Percentiles rank a stretch among this genome's conserved stretches.
Conservation (phyloP, 75 land plant genomes). For the Cryptomeria japonica region DNA sequence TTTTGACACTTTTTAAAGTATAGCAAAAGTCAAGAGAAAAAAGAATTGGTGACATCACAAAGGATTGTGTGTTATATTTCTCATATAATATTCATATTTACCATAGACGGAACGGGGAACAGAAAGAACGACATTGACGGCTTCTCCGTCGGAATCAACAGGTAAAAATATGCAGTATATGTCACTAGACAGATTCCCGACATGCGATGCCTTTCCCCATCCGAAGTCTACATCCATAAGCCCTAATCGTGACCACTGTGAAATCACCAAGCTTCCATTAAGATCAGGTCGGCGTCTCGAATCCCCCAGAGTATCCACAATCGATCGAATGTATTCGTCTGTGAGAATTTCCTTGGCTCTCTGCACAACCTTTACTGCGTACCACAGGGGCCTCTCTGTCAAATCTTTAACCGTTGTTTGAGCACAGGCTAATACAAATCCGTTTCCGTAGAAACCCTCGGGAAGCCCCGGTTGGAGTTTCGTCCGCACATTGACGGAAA, state of each 20-base stretch:
- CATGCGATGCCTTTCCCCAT: slow-evolving; percentile 40
- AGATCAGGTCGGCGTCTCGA: slow-evolving; percentile 23
- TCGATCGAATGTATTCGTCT: slow-evolving; percentile 32
- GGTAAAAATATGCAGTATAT: slow-evolving; percentile 64
- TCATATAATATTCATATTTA: slow-evolving; percentile 43
- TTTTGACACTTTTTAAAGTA: no score
- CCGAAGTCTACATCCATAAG: slow-evolving; percentile 53
- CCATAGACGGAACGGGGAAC: slow-evolving; percentile 42
- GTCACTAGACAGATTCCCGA: slow-evolving; percentile 37
- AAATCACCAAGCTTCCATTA: slow-evolving; percentile 31
- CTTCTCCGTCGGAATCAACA: slow-evolving; percentile 26
- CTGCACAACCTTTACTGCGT: slow-evolving; percentile 19
- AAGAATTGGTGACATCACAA: not conserved
- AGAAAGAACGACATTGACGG: slow-evolving; percentile 43
- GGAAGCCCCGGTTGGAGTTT: slow-evolving; percentile 43
- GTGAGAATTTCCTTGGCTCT: slow-evolving; percentile 28
- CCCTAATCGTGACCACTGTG: slow-evolving; percentile 50
- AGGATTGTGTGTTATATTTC: slow-evolving; percentile 4
- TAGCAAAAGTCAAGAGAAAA: no score
- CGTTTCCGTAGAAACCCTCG: slow-evolving; percentile 47
- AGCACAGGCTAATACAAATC: slow-evolving; percentile 30
- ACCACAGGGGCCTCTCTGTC: slow-evolving; percentile 13
- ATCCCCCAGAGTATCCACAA: slow-evolving; percentile 27
- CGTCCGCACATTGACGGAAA: slow-evolving; percentile 30
- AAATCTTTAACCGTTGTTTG: slow-evolving; percentile 22